Conservation (phyloP, 139 green algal genomes). For the Edaphochlamys debaryana region DNA sequence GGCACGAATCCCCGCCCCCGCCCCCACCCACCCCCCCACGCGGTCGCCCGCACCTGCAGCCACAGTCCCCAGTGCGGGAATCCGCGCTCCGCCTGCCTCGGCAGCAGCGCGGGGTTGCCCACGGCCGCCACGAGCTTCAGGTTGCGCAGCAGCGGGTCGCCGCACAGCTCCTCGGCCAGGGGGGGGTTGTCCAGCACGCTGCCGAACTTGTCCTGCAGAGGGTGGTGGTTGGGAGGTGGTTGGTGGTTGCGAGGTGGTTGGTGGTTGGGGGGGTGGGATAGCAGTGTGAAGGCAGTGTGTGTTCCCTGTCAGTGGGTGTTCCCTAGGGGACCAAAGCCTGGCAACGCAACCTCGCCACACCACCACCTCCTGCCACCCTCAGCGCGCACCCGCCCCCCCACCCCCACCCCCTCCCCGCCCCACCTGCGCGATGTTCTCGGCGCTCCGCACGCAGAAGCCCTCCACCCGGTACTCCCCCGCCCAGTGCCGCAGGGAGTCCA, state of each 20-base stretch:
- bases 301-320: too few relatives aligned
- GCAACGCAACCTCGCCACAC: too few relatives aligned
- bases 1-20: too few relatives aligned
- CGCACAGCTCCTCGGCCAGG: conserved; percentile 73
- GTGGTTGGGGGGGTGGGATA: neutral
- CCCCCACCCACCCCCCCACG: neutral
- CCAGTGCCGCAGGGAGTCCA: conserved; percentile 74
- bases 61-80: conserved; percentile 75
- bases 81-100: conserved; percentile 60
- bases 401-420: too few relatives aligned
- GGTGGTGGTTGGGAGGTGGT: too few relatives aligned
- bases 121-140: conserved; percentile 59
- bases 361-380: too few relatives aligned
- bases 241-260: neutral
- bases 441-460: conserved; percentile 85
- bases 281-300: too few relatives aligned
- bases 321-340: too few relatives aligned
- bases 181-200: conserved; percentile 76
- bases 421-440: conserved; percentile 82
- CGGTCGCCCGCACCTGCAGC: conserved; percentile 38
- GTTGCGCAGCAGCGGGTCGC: conserved; percentile 19
- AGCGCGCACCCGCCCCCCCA: too few relatives aligned
- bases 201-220: conserved; percentile 64
- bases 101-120: conserved; percentile 56
- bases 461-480: conserved; percentile 76